phyloP scores from a whole-genome alignment of 2,329 filamentous ascomycete species.

The Exophiala oligosperma region DNA sequence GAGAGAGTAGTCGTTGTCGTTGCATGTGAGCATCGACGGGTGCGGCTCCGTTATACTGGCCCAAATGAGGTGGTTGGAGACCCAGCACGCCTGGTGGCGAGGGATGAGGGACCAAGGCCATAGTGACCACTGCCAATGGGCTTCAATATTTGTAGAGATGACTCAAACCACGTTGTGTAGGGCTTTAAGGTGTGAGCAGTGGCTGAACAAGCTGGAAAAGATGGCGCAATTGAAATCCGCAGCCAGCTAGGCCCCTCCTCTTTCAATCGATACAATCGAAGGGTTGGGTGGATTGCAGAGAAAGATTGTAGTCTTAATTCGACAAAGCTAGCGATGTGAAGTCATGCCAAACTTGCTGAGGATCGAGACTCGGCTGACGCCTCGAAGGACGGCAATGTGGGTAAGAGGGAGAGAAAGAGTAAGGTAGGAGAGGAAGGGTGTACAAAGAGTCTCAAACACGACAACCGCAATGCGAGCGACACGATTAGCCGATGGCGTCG shows the following conservation, averaged over 20 bases:
- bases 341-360: too few relatives aligned
- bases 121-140: background rate
- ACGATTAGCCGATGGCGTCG: background rate
- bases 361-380: too few relatives aligned
- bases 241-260: background rate
- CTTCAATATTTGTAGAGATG: background rate
- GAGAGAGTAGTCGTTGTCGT: constrained; percentile 64
- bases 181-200: too few relatives aligned
- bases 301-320: background rate
- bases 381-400: background rate
- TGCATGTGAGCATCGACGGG: constrained; percentile 45
- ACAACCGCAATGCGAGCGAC: background rate
- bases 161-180: background rate
- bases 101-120: constrained; percentile 25
- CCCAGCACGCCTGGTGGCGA: constrained; percentile 25
- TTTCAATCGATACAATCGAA: background rate
- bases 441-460: background rate
- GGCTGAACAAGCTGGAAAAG: too few relatives aligned
- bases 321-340: too few relatives aligned
- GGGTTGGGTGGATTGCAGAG: background rate
- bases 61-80: constrained; percentile 41
- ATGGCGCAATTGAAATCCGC: too few relatives aligned
- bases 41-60: constrained; percentile 48
- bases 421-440: background rate
- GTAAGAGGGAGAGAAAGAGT: background rate